Conservation (phyloP, 768 basidiomycete species). For the Russula griseocarnosa region DNA sequence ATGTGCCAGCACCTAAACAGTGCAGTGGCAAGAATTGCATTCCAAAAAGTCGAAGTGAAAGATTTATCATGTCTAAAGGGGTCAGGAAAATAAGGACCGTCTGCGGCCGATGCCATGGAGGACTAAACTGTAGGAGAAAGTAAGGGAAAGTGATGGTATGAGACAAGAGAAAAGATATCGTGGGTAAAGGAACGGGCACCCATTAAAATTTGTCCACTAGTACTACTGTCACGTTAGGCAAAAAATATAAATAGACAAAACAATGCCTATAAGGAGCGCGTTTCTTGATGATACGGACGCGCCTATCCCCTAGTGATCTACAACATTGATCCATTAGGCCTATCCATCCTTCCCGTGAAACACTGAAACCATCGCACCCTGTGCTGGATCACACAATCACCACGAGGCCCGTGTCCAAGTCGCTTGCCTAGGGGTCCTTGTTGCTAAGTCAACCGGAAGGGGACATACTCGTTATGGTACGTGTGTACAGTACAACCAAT, state of each 20-base stretch:
- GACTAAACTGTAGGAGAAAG: not conserved
- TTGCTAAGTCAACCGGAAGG: not conserved
- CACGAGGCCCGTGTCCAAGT: not conserved
- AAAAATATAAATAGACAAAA: too few relatives aligned
- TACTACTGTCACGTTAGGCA: too few relatives aligned
- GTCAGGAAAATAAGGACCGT: conserved; percentile 26
- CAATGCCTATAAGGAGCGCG: not conserved
- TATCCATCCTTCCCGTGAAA: too few relatives aligned
- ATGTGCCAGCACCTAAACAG: conserved; percentile 63
- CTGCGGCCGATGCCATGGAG: not conserved
- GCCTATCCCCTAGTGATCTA: too few relatives aligned
- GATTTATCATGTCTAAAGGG: conserved; percentile 23
- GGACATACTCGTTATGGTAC: not conserved
- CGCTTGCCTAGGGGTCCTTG: not conserved
- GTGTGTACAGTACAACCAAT: too few relatives aligned
- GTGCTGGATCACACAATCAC: not conserved
- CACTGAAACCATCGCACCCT: not conserved
- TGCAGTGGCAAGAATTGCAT: conserved; percentile 40
- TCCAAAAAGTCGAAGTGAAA: conserved; percentile 23
- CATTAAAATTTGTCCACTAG: too few relatives aligned
- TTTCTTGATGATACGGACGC: not conserved
- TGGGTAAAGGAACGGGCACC: too few relatives aligned
- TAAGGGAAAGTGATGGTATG: conserved; percentile 1
- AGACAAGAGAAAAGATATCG: not conserved
- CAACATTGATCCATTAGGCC: too few relatives aligned